Evolutionary conservation across 2,329 filamentous ascomycete species (phyloP).

Genomic region (Pyrenochaeta sp.): DNA sequence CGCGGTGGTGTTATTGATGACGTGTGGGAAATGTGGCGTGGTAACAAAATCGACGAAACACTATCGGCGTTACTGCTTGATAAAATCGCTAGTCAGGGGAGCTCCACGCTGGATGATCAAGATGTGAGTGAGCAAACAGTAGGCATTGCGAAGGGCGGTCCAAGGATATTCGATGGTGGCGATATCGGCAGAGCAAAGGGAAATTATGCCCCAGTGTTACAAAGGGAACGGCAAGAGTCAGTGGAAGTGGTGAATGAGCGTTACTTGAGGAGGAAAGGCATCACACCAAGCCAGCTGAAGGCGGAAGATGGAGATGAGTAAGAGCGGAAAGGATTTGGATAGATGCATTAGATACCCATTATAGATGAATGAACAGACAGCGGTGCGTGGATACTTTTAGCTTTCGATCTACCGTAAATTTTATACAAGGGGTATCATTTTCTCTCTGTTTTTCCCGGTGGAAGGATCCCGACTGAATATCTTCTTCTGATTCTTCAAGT

Average conservation of each 20-base stretch:
- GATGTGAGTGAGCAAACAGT: constrained; percentile 13
- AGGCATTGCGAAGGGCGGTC: constrained; percentile 47
- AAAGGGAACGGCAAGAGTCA: constrained; percentile 64
- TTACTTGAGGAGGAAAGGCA: constrained; percentile 63
- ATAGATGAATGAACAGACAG: too few relatives aligned
- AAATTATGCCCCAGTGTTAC: constrained; percentile 65
- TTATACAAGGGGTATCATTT: constrained; percentile 6
- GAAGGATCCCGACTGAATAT: too few relatives aligned
- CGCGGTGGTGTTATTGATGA: constrained; percentile 55
- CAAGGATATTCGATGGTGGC: constrained; percentile 67
- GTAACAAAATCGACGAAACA: constrained; percentile 88
- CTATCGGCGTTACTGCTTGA: constrained; percentile 78
- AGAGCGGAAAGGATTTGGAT: not conserved
- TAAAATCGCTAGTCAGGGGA: constrained; percentile 58
- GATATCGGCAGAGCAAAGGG: constrained; percentile 63
- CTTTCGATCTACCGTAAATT: too few relatives aligned
- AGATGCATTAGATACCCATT: not conserved
- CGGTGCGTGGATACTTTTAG: not conserved
- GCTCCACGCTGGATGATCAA: constrained; percentile 31
- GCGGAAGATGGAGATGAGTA: constrained; percentile 39
- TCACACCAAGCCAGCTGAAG: constrained; percentile 32
- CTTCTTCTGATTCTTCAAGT: too few relatives aligned
- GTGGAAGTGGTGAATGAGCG: constrained; percentile 70
- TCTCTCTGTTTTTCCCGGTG: too few relatives aligned
- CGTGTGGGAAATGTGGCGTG: constrained; percentile 84